Percentiles rank a stretch among this genome's conserved stretches.
Evolutionary conservation across 352 stramenopile species (phyloP).

Genomic region (Phytophthora colocasiae): DNA sequence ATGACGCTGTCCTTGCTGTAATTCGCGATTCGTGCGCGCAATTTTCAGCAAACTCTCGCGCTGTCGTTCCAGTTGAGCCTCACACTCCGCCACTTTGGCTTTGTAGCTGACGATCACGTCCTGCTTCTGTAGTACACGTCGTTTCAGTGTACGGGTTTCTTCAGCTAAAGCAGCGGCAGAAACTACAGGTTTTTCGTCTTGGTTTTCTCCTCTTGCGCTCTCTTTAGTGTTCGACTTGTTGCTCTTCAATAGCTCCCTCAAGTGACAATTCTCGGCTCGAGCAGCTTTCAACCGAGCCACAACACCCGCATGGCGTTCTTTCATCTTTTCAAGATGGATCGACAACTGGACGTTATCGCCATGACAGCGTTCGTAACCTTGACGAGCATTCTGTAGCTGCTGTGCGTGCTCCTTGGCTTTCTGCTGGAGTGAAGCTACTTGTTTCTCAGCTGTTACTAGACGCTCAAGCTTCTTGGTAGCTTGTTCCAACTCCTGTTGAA

Average conservation of each 20-base stretch:
- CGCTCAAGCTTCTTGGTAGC: constrained; percentile 29
- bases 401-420: constrained; percentile 54
- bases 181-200: constrained; percentile 3
- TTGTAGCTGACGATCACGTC: constrained; percentile 56
- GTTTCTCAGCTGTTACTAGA: constrained; percentile 38
- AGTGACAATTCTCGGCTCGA: constrained; percentile 42
- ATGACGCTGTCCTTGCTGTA: constrained; percentile 46
- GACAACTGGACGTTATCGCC: constrained; percentile 50
- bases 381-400: constrained; percentile 43
- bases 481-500: constrained; percentile 42
- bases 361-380: constrained; percentile 36
- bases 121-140: constrained; percentile 67
- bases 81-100: constrained; percentile 42
- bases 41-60: constrained; percentile 49
- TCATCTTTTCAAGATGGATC: constrained; percentile 42
- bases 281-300: constrained; percentile 45
- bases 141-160: constrained; percentile 53
- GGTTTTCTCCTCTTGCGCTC: neutral
- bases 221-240: constrained; percentile 5
- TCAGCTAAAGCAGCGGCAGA: constrained; percentile 22
- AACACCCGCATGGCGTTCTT: constrained; percentile 29
- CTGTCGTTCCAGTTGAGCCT: constrained; percentile 42
- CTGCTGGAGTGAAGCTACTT: constrained; percentile 27
- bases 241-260: constrained; percentile 37
- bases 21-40: constrained; percentile 44